Evolutionary conservation across 2,329 filamentous ascomycete species (phyloP), one percentile per base, ranked within the genome.

Genomic region (Ciborinia camelliae): DNA sequence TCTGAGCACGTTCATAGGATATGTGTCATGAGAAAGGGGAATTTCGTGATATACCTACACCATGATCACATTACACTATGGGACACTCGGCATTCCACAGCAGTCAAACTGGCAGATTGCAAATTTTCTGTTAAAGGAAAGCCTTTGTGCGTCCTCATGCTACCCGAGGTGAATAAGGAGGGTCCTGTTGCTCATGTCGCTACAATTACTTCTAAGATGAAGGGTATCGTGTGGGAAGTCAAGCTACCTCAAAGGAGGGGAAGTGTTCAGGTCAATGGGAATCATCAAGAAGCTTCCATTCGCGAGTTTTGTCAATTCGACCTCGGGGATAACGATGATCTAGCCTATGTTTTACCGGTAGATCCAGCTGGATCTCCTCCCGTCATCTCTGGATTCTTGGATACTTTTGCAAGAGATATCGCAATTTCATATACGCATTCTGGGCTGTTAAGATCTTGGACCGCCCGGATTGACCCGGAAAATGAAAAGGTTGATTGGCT

Each of bases 341-440:
- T 89, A 52, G 82, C 84, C 18, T 87, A 87, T 68, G 82, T 96
- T 23, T 79, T 96, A 12, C 91, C 92, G 0, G 91, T 96, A 54
- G 93, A 97, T 72, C 92, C 92, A 59, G 92, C 92, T 1, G 93
- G 92, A 1, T 87, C 89, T 14, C 81, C 84, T 47, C 85, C 88
- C 1, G 82, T 88, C 3, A 84, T 87, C 14, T 90, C 91, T 4
- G 90, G 89, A 0, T 96, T 92, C 68, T 82, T 96, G 39, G 92
- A 97, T 75, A 85, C 91, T 0, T 96, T 97, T 75, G 90, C 92
- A 14, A 86, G 89, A 47, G 92, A 97, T 73, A 86, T 96, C 58
- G 92, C 91, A 15, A 86, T 96, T 32, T 95, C 92, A 0, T 96
- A 95, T 74, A 94, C 90, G 0, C 81, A 85, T 28, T 83, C 82